These are phyloP conservation scores for Tuber umbilicatum DNA, from an alignment of 495 filamentous ascomycete genomes.

Conservation along the genomic window DNA sequence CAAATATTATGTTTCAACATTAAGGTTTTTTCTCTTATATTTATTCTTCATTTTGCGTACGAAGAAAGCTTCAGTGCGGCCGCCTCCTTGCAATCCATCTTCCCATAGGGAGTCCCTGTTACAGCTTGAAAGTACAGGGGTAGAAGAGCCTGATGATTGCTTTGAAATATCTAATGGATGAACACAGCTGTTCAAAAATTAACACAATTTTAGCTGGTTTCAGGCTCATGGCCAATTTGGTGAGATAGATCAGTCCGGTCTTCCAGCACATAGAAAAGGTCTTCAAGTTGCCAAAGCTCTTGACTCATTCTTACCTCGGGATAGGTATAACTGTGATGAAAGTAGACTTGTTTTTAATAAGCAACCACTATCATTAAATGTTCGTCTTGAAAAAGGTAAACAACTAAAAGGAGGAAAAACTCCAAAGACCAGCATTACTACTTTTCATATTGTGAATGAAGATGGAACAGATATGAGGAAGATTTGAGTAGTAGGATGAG, in stretches of 20 bases:
- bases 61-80: too few relatives aligned
- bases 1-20: too few relatives aligned
- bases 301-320: constrained; percentile 10
- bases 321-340: constrained; percentile 30
- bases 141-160: constrained; percentile 28
- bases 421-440: constrained; percentile 21
- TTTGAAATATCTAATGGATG: constrained; percentile 31
- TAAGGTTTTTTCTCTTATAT: too few relatives aligned
- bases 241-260: constrained; percentile 8
- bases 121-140: constrained; percentile 12
- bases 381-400: not conserved
- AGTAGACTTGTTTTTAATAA: constrained; percentile 24
- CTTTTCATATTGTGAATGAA: constrained; percentile 28
- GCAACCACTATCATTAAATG: constrained; percentile 6
- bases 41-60: too few relatives aligned
- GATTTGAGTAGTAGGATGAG: constrained; percentile 18
- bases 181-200: constrained; percentile 30
- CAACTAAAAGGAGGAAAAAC: too few relatives aligned
- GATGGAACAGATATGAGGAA: constrained; percentile 14
- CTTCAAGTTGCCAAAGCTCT: too few relatives aligned
- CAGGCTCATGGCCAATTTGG: constrained; percentile 21
- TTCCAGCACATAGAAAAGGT: constrained; percentile 21
- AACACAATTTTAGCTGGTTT: constrained; percentile 29
- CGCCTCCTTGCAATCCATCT: too few relatives aligned
- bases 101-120: too few relatives aligned